Evolutionary conservation across 805 yeast species (phyloP).

Genomic region (Barnettozyma californica): DNA sequence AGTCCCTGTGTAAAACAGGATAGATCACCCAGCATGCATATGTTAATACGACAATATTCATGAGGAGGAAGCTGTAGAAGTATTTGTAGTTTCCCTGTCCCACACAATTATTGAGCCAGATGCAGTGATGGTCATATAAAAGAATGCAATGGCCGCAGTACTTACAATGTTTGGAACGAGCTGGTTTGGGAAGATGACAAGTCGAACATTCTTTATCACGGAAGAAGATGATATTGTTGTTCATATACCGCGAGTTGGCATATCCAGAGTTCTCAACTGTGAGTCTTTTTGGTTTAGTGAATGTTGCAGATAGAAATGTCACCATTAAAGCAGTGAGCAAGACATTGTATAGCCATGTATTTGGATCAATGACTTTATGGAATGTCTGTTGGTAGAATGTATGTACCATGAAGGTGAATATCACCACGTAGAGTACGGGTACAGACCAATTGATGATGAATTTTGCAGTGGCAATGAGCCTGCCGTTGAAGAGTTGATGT

Average conservation of each 20-base stretch:
- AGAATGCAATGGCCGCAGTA: slow-evolving; percentile 60
- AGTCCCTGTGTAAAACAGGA: slow-evolving; percentile 7
- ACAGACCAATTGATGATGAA: slow-evolving; percentile 15
- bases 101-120: slow-evolving; percentile 70
- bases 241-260: slow-evolving; percentile 7
- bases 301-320: slow-evolving; percentile 12
- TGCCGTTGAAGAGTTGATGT: slow-evolving; percentile 14
- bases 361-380: slow-evolving; percentile 15
- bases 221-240: slow-evolving; percentile 20
- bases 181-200: slow-evolving; percentile 60
- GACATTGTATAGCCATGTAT: slow-evolving; percentile 11
- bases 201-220: slow-evolving; percentile 37
- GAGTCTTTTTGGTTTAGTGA: slow-evolving; percentile 11
- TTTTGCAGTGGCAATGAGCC: background rate
- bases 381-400: slow-evolving; percentile 14
- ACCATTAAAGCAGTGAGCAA: slow-evolving; percentile 7
- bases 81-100: slow-evolving; percentile 60
- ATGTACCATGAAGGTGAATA: slow-evolving; percentile 11
- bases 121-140: slow-evolving; percentile 69
- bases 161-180: slow-evolving; percentile 72
- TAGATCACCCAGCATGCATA: slow-evolving; percentile 36
- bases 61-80: slow-evolving; percentile 50
- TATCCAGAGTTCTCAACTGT: background rate
- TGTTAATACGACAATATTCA: slow-evolving; percentile 39
- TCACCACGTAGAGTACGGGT: slow-evolving; percentile 15